Conservation (phyloP, 139 green algal genomes). For the Edaphochlamys debaryana region DNA sequence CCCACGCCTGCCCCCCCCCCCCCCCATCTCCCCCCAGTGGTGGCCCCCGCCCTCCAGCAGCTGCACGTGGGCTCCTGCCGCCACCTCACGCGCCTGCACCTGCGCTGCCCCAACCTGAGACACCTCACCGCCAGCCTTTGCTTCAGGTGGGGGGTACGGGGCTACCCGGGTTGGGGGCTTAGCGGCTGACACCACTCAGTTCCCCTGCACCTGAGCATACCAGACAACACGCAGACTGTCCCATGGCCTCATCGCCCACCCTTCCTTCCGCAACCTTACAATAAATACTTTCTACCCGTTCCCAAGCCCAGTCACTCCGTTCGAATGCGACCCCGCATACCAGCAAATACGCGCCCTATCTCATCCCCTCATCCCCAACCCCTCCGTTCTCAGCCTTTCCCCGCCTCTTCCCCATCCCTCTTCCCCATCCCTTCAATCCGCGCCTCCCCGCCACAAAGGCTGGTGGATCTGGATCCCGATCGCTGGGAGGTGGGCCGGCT, state of each 20-base stretch:
- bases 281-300: no score
- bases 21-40: not conserved
- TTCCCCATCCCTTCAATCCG: not conserved
- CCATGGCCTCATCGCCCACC: no score
- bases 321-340: no score
- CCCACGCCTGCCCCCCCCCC: not conserved
- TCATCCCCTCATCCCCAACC: no score
- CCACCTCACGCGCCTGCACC: conserved; percentile 27
- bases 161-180: no score
- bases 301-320: no score
- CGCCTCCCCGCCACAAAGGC: not conserved
- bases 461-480: conserved; percentile 30
- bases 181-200: no score
- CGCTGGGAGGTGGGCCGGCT: conserved; percentile 28
- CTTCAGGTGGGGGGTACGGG: conserved; percentile 34
- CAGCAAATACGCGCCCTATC: no score
- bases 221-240: no score
- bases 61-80: conserved; percentile 56
- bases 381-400: no score
- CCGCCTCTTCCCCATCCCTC: not conserved
- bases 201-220: no score
- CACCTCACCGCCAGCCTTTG: conserved; percentile 54
- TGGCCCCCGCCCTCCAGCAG: conserved; percentile 49
- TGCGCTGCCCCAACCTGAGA: conserved; percentile 47
- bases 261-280: no score